phyloP scores from a whole-genome alignment of 2,329 filamentous ascomycete genomes.

The Leptoxyphium fumago region DNA sequence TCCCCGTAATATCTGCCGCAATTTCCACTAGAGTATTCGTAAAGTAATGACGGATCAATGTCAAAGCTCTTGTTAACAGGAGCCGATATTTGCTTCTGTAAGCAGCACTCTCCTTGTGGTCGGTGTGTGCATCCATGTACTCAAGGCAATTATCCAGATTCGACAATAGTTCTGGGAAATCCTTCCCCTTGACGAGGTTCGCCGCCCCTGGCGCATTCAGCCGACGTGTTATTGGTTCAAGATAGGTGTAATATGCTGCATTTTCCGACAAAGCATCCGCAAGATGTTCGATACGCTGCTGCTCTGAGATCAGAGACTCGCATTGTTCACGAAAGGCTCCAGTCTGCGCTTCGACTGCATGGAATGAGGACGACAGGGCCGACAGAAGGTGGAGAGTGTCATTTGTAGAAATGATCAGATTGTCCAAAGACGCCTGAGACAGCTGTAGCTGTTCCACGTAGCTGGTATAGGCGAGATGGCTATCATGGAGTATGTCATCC shows the following conservation, averaged over 20 bases:
- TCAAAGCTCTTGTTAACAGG: conserved; percentile 55
- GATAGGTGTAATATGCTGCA: conserved; percentile 84
- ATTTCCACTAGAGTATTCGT: conserved; percentile 48
- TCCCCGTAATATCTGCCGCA: conserved; percentile 45
- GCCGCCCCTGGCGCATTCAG: conserved; percentile 86
- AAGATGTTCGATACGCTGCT: conserved; percentile 61
- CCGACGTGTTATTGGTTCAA: conserved; percentile 77
- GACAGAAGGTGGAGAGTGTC: conserved; percentile 62
- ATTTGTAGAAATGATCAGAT: conserved; percentile 62
- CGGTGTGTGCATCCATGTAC: conserved; percentile 77
- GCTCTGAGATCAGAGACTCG: conserved; percentile 70
- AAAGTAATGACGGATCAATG: conserved; percentile 52
- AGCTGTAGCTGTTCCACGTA: conserved; percentile 71
- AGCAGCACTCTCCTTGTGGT: conserved; percentile 72
- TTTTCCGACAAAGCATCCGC: conserved; percentile 78
- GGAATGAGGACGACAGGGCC: conserved; percentile 71
- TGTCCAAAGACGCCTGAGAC: conserved; percentile 68
- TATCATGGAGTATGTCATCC: conserved; percentile 59
- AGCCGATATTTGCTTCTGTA: conserved; percentile 81
- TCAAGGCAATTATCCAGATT: conserved; percentile 81
- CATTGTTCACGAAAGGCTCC: conserved; percentile 88
- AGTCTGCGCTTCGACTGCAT: conserved; percentile 75
- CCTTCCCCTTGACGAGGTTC: conserved; percentile 66
- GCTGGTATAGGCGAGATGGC: conserved; percentile 73
- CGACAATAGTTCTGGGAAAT: conserved; percentile 75